Percentiles rank a stretch among this genome's conserved stretches.
Evolutionary conservation across 805 yeast species (phyloP).

Genomic region (Ogataea minuta): DNA sequence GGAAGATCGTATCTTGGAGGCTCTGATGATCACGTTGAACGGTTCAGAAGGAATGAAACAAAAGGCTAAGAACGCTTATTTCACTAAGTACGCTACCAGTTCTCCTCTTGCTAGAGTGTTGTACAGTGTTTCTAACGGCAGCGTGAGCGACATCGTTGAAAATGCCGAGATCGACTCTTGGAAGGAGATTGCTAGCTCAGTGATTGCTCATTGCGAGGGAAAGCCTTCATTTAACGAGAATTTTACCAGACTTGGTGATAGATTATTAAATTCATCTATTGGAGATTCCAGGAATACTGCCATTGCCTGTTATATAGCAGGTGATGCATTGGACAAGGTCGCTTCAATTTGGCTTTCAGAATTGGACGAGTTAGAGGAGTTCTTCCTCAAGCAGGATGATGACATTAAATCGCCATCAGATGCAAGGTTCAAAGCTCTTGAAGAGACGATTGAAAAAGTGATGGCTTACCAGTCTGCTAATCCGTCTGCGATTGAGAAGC

Average conservation of each 20-base stretch:
- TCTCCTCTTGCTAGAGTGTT: constrained; percentile 71
- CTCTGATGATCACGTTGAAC: constrained; percentile 74
- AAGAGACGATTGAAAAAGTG: constrained; percentile 79
- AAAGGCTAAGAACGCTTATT: constrained; percentile 70
- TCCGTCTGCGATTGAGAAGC: constrained; percentile 34
- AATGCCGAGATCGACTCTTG: constrained; percentile 78
- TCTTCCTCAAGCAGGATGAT: constrained; percentile 45
- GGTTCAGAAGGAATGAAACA: constrained; percentile 61
- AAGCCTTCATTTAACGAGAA: constrained; percentile 49
- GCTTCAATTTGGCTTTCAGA: constrained; percentile 84
- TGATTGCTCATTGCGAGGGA: constrained; percentile 54
- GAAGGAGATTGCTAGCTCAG: constrained; percentile 75
- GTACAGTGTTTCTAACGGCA: constrained; percentile 55
- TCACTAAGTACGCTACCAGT: constrained; percentile 50
- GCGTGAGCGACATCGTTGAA: constrained; percentile 65
- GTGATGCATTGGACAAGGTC: constrained; percentile 75
- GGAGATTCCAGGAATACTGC: constrained; percentile 65
- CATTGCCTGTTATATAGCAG: constrained; percentile 72
- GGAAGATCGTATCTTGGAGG: constrained; percentile 67
- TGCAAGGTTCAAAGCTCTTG: constrained; percentile 80
- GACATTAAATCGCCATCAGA: constrained; percentile 62
- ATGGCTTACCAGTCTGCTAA: constrained; percentile 64
- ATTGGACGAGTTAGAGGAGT: constrained; percentile 41
- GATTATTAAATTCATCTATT: constrained; percentile 49
- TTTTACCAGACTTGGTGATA: constrained; percentile 72